phyloP scores from a whole-genome alignment of 768 basidiomycete species.

The Leucocoprinus birnbaumii region DNA sequence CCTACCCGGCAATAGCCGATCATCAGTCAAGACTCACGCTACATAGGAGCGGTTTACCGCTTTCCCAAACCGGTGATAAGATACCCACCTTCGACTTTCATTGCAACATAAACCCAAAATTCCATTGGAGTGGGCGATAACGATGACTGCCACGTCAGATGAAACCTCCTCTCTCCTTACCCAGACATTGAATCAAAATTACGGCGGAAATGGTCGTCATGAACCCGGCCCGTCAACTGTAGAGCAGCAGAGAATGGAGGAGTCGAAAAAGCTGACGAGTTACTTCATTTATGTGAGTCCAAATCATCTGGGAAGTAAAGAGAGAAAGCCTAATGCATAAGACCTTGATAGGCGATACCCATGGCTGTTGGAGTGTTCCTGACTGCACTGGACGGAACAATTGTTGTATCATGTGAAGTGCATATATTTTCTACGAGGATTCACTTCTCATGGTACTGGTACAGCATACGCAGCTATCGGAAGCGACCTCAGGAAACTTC shows the following conservation, averaged over 20 bases:
- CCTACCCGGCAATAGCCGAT: too few species aligned
- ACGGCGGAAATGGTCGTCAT: conserved; percentile 9
- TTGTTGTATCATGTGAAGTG: conserved; percentile 18
- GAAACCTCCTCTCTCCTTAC: conserved; percentile 33
- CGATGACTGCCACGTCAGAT: conserved; percentile 23
- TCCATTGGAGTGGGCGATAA: background rate
- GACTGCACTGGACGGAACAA: conserved; percentile 16
- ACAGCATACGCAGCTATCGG: conserved; percentile 53
- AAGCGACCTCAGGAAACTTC: conserved; percentile 56
- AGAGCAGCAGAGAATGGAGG: conserved; percentile 8
- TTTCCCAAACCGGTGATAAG: too few species aligned
- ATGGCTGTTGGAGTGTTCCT: conserved; percentile 18
- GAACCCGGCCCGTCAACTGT: conserved; percentile 9
- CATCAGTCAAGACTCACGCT: too few species aligned
- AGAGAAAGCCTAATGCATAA: background rate
- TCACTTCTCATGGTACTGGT: background rate
- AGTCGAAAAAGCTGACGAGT: background rate
- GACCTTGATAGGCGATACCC: background rate
- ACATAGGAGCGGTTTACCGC: too few species aligned
- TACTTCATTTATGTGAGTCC: conserved; percentile 25
- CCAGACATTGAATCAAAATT: conserved; percentile 9
- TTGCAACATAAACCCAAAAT: too few species aligned
- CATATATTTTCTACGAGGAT: background rate
- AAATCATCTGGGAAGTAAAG: background rate
- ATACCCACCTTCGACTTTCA: too few species aligned